Base-by-base conservation (phyloP, 768 basidiomycete genomes). In the Phylloporus sp. region DNA sequence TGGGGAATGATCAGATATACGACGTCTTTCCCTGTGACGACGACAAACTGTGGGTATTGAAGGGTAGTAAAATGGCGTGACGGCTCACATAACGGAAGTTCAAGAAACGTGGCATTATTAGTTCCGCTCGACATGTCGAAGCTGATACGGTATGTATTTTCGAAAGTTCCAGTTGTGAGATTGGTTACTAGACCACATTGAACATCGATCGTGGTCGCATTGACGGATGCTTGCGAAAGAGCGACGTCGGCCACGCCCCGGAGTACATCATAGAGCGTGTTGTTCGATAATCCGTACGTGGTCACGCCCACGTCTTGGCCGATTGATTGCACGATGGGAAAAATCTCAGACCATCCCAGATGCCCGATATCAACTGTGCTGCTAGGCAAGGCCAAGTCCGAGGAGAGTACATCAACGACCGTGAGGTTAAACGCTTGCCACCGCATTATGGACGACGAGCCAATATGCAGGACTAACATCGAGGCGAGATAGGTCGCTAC, bases 371-470 rank as follows among this genome's bases (percentile, higher is more conserved):
- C 6, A 6, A n/a, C 18, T 21, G 42, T 20, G 1, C 10, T 28
- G 17, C 43, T 48, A 27, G 57, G 57, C 54, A 42, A 57, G 22
- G 28, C 3, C 1, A 49, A 28, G 50, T 52, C 17, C 28, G 38
- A 1, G 44, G 24, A 17, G 42, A 4, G 1, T n/a, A n/a, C n/a
- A n/a, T 17, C 27, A 13, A 2, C 35, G 5, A 41, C 39, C 2
- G 42, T 39, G 5, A 26, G 31, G 15, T 59, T 47, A 34, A 55
- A 51, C 5, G 53, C 45, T 36, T 37, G 46, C 0, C 64, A 48
- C 21, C 58, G 41, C 44, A 64, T 54, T 22, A 64, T 45, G 3
- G 62, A 38, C 0, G 62, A 43, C 2, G 61, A 57, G 2, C 55
- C 22, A 35, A 55, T 53, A 5, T 63, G 62, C 9, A 63, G 48